Percentiles rank a stretch among this genome's conserved stretches.
phyloP scores from a whole-genome alignment of 192 early-diverging fungal genomes.

The Linnemannia zychae region DNA sequence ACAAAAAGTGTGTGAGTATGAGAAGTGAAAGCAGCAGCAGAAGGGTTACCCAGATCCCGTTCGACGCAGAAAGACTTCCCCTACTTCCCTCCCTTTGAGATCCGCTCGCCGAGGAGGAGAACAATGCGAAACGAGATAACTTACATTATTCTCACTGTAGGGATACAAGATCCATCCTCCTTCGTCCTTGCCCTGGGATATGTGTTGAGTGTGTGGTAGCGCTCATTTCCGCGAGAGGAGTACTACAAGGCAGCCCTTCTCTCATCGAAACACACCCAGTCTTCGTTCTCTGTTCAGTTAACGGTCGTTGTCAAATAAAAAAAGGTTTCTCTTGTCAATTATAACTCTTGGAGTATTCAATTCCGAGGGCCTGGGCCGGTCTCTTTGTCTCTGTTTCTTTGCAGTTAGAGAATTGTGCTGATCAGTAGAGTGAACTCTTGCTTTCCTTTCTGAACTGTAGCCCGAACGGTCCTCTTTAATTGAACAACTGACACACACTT shows the following conservation, averaged over 20 bases:
- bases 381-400: not conserved
- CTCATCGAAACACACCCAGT: not conserved
- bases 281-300: not conserved
- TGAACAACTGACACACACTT: not conserved
- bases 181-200: not conserved
- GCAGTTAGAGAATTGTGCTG: conserved; percentile 6
- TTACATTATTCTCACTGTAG: not conserved
- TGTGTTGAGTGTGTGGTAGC: not conserved
- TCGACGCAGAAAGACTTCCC: not conserved
- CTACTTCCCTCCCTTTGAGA: not conserved
- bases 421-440: too few relatives aligned
- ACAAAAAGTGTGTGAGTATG: not conserved
- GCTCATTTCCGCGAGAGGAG: not conserved
- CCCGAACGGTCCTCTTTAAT: not conserved
- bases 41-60: not conserved
- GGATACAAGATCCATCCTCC: not conserved
- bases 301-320: not conserved
- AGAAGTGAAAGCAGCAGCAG: not conserved
- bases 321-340: not conserved
- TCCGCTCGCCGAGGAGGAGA: not conserved
- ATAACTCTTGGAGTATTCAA: not conserved
- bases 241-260: not conserved
- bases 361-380: not conserved
- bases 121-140: not conserved
- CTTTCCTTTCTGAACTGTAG: not conserved